Evolutionary conservation across 495 filamentous ascomycete species (phyloP).

Genomic region (Xylaria cubensis): DNA sequence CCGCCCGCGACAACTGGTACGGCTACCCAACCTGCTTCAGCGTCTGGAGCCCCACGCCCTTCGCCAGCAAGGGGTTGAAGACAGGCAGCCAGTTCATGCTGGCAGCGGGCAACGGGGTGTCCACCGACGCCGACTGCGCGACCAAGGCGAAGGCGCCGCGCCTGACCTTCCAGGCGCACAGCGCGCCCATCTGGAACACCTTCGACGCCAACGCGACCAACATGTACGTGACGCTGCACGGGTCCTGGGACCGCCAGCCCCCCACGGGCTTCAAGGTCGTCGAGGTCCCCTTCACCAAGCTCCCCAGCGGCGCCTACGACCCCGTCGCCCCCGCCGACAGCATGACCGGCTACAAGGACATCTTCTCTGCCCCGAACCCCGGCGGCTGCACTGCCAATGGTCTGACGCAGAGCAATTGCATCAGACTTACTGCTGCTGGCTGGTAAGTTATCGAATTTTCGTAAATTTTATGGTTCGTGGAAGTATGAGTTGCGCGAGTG

Average conservation of each 20-base stretch:
- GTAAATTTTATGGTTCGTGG: background rate
- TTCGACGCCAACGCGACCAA: constrained; percentile 53
- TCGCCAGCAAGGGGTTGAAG: constrained; percentile 50
- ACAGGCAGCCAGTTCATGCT: constrained; percentile 60
- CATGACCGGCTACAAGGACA: constrained; percentile 46
- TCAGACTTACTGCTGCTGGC: constrained; percentile 41
- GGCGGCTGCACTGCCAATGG: constrained; percentile 47
- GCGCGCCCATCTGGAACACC: constrained; percentile 63
- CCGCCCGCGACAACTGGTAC: constrained; percentile 53
- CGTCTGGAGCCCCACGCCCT: constrained; percentile 61
- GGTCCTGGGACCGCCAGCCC: constrained; percentile 59
- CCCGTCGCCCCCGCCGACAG: constrained; percentile 47
- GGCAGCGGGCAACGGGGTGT: constrained; percentile 49
- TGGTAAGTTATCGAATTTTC: constrained; percentile 30
- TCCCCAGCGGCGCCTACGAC: constrained; percentile 44
- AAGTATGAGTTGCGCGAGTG: background rate
- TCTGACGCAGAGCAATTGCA: constrained; percentile 47
- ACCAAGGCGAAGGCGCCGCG: constrained; percentile 52
- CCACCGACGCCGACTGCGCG: constrained; percentile 59
- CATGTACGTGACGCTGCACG: constrained; percentile 67
- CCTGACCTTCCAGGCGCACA: constrained; percentile 63
- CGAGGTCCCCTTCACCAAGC: constrained; percentile 46
- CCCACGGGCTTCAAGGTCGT: constrained; percentile 50
- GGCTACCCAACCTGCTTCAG: constrained; percentile 76
- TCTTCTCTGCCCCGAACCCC: constrained; percentile 43